phyloP scores from a whole-genome alignment of 2,329 filamentous ascomycete genomes.

The Ophiocordyceps camponoti-floridani region DNA sequence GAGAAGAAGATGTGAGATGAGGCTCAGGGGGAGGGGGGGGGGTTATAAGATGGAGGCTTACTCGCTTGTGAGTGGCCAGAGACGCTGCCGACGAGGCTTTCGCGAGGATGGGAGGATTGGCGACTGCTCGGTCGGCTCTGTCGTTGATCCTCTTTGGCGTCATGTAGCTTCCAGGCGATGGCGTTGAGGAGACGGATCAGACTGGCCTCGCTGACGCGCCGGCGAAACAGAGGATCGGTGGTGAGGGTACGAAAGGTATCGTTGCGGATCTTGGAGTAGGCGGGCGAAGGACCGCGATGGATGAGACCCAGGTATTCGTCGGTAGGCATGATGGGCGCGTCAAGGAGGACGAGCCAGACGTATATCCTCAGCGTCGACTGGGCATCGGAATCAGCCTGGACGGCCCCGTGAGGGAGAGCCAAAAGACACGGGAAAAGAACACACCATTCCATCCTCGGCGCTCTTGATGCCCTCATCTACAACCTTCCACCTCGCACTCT shows the following conservation, averaged over 20 bases:
- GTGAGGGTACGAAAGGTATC: conserved; percentile 95
- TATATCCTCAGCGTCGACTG: conserved; percentile 89
- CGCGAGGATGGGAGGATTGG: conserved; percentile 14
- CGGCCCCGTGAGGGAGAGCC: not conserved
- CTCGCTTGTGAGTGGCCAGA: conserved; percentile 20
- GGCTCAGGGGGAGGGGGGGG: conserved; percentile 5
- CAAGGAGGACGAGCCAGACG: conserved; percentile 85
- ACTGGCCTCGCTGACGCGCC: conserved; percentile 87
- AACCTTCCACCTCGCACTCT: conserved; percentile 55
- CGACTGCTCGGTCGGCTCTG: conserved; percentile 20
- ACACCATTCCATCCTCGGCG: conserved; percentile 68
- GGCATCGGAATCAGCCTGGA: not conserved
- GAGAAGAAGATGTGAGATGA: conserved; percentile 19
- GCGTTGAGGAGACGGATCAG: conserved; percentile 89
- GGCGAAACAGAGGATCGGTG: conserved; percentile 90
- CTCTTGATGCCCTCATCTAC: conserved; percentile 60
- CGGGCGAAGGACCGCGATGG: conserved; percentile 82
- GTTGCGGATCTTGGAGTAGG: conserved; percentile 94
- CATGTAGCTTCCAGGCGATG: conserved; percentile 82
- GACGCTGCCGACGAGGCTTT: conserved; percentile 13
- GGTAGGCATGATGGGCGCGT: conserved; percentile 68
- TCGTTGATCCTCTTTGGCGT: conserved; percentile 41
- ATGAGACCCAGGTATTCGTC: conserved; percentile 81
- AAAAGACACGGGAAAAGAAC: not conserved
- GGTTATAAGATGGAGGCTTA: conserved; percentile 8